These are phyloP conservation scores for Leccinum imitatum DNA, from an alignment of 768 basidiomycete genomes.

Conservation along the genomic window DNA sequence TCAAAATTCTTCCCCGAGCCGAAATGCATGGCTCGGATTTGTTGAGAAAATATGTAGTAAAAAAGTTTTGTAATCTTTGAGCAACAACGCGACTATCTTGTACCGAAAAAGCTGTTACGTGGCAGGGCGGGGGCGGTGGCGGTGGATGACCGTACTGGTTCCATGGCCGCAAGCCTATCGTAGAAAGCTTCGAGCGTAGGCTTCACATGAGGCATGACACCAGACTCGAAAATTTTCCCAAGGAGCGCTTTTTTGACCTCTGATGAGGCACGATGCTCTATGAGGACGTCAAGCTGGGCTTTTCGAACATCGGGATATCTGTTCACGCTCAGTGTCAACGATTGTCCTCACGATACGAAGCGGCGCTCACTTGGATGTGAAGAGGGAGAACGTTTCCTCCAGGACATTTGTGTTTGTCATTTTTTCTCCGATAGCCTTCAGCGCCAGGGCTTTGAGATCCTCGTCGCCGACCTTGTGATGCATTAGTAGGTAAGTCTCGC, in stretches of 20 bases:
- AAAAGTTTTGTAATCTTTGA: too few species aligned
- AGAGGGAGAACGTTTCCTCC: constrained; percentile 29
- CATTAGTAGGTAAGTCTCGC: background rate
- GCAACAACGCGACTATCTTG: too few species aligned
- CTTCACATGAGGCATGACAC: constrained; percentile 9
- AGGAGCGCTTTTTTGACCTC: constrained; percentile 19
- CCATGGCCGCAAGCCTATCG: constrained; percentile 11
- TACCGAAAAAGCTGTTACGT: too few species aligned
- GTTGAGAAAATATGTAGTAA: too few species aligned
- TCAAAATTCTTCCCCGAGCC: too few species aligned
- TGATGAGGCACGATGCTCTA: constrained; percentile 2
- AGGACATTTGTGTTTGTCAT: constrained; percentile 24
- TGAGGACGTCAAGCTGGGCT: constrained; percentile 19
- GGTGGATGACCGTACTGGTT: too few species aligned
- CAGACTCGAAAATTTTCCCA: constrained; percentile 1
- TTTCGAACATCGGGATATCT: constrained; percentile 21
- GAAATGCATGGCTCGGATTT: too few species aligned
- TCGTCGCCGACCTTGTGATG: constrained; percentile 14
- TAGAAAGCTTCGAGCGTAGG: constrained; percentile 18
- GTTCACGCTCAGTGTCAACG: background rate
- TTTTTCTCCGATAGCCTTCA: constrained; percentile 18
- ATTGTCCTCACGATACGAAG: background rate
- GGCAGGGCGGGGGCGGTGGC: too few species aligned
- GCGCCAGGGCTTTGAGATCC: constrained; percentile 18
- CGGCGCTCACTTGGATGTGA: constrained; percentile 24